Evolutionary conservation across 2,329 filamentous ascomycete genomes (phyloP), one percentile per base, ranked within the genome.

Genomic region (Colletotrichum graminicola): DNA sequence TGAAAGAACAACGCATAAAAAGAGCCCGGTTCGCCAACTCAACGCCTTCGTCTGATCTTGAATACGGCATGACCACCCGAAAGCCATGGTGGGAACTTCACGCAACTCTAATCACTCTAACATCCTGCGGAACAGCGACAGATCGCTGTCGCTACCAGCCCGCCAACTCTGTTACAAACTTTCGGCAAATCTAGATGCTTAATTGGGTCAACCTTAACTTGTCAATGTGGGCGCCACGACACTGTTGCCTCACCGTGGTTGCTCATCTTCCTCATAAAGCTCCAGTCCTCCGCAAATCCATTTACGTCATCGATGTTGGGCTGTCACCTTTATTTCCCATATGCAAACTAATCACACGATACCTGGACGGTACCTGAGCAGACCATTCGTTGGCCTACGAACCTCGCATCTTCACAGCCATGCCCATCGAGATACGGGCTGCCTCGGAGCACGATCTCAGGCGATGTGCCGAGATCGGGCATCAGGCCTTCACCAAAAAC

Each of bases 381-480:
- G 52, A 23, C 39, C 4, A n/a, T 21, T 12, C 11, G 52, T 39
- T 23, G 12, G 34, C n/a, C 18, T 11, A 21, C n/a, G 32, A 14
- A 16, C 14, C 34, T 43, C 11, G 49, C 32, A 36, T n/a, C 32
- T 39, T 26, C 21, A 12, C 12, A n/a, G 16, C 43, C n/a, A 71
- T 71, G 68, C 45, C 64, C 16, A 63, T 71, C 52, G 43, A 71
- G 18, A 36, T 71, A 18, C 63, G 63, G 16, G 36, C 39, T 29
- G 57, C 61, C 3, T 5, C 57, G 10, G 49, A 54, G 23, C 18
- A 49, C 39, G 62, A 64, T 3, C 49, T 64, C 6, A 45, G 12
- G 12, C 49, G 62, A 5, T 64, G 62, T 2, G 62, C 62, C 8
- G 49, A 64, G 49, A 55, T 64, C 6, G 62, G 52, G 21, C 62